These are phyloP conservation scores for Malus hybrid DNA, from an alignment of 331 rosid genomes.

Conservation along the genomic window DNA sequence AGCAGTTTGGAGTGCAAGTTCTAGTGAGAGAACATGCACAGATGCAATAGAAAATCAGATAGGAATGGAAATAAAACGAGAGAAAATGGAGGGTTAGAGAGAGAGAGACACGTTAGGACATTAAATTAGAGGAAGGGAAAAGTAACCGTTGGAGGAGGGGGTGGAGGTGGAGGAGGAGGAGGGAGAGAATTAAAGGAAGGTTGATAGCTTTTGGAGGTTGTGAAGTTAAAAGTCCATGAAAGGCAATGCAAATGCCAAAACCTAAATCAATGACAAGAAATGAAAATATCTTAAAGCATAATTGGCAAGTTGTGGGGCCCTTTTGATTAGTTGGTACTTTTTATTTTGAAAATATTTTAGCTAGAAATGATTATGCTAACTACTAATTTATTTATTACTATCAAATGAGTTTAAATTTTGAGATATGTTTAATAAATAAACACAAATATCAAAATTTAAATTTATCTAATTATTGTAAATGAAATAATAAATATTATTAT, in stretches of 20 bases:
- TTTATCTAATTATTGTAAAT: fast-evolving
- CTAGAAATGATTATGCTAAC: too few relatives aligned
- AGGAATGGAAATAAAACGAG: background rate
- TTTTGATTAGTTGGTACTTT: background rate
- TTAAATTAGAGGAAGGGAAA: slow-evolving; percentile 4
- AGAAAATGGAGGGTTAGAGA: background rate
- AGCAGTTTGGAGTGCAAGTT: background rate
- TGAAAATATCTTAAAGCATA: slow-evolving; percentile 5
- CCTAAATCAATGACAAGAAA: background rate
- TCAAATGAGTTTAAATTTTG: fast-evolving
- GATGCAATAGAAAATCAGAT: background rate
- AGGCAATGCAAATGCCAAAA: background rate
- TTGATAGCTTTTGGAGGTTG: background rate
- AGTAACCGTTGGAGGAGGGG: slow-evolving; percentile 31
- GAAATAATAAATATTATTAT: too few relatives aligned
- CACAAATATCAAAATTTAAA: too few relatives aligned
- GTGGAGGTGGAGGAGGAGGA: background rate
- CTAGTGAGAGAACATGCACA: background rate
- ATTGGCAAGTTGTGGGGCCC: background rate
- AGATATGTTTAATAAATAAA: fast-evolving
- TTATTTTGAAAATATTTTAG: too few relatives aligned
- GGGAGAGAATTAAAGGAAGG: background rate
- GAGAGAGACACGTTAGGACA: background rate
- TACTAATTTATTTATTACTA: too few relatives aligned
- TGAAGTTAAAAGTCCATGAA: background rate